These are phyloP conservation scores for Ceriops decandra DNA, from an alignment of 345 rosid genomes.

Conservation along the genomic window DNA sequence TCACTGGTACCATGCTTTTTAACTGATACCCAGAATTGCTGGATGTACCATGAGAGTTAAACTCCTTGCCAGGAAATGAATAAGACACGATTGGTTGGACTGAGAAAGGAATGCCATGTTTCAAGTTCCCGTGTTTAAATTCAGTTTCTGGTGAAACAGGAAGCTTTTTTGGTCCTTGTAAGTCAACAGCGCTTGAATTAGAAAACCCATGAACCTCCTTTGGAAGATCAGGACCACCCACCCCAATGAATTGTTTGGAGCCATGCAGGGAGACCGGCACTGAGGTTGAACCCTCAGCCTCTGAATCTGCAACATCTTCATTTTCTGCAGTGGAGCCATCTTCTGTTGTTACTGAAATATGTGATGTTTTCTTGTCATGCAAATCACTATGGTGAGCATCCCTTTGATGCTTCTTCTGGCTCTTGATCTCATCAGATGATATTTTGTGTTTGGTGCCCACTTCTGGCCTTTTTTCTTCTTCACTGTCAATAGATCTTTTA, in stretches of 20 bases:
- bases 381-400: conserved; percentile 45
- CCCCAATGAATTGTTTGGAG: conserved; percentile 41
- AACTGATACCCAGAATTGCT: conserved; percentile 43
- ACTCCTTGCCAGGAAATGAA: conserved; percentile 47
- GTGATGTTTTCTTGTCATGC: conserved; percentile 64
- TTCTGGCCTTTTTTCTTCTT: conserved; percentile 55
- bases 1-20: conserved; percentile 41
- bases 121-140: conserved; percentile 47
- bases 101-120: conserved; percentile 48
- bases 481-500: conserved; percentile 42
- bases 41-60: conserved; percentile 42
- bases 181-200: conserved; percentile 40
- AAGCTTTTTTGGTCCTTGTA: conserved; percentile 41
- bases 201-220: conserved; percentile 49
- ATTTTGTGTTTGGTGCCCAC: conserved; percentile 60
- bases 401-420: conserved; percentile 56
- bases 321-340: conserved; percentile 91
- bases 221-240: conserved; percentile 37
- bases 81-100: conserved; percentile 51
- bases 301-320: conserved; percentile 95
- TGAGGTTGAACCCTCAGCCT: conserved; percentile 80
- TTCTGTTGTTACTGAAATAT: conserved; percentile 68
- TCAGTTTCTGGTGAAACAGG: conserved; percentile 46
- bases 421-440: conserved; percentile 49
- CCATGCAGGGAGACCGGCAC: conserved; percentile 43